phyloP scores from a whole-genome alignment of 768 basidiomycete species.

The Gelatoporia subvermispora region DNA sequence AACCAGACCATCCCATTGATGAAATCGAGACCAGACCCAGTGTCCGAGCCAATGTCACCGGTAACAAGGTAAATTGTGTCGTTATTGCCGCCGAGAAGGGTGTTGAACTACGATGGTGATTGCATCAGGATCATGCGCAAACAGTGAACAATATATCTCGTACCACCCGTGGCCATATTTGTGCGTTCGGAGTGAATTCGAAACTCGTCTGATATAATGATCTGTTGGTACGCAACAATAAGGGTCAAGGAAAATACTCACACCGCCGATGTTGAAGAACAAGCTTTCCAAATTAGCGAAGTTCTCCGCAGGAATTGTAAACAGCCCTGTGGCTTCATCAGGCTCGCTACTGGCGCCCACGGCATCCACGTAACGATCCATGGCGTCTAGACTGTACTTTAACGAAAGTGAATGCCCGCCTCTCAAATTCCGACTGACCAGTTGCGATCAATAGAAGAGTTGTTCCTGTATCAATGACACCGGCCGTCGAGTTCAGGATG shows the following conservation, averaged over 20 bases:
- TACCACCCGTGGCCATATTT: conserved; percentile 54
- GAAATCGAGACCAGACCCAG: conserved; percentile 48
- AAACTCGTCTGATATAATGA: conserved; percentile 36
- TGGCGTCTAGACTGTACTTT: conserved; percentile 13
- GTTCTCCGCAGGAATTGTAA: conserved; percentile 16
- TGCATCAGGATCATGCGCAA: not conserved
- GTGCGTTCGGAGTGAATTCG: conserved; percentile 57
- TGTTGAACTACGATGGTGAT: conserved; percentile 41
- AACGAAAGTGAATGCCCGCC: not conserved
- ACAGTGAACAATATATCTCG: not conserved
- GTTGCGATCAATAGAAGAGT: conserved; percentile 16
- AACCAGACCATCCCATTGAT: conserved; percentile 32
- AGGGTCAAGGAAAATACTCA: not conserved
- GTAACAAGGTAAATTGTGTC: conserved; percentile 5
- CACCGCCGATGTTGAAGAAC: conserved; percentile 16
- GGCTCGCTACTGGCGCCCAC: conserved; percentile 9
- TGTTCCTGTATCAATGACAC: conserved; percentile 25
- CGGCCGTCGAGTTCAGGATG: conserved; percentile 15
- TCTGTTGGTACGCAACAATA: not conserved
- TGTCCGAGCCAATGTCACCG: conserved; percentile 30
- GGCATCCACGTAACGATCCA: conserved; percentile 15
- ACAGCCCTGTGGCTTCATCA: conserved; percentile 12
- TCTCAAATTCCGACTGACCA: not conserved
- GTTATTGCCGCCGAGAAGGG: conserved; percentile 45
- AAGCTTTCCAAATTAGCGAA: conserved; percentile 17